Base-by-base conservation (phyloP, 2,329 filamentous ascomycete genomes). In the Claviceps lovelessii region DNA sequence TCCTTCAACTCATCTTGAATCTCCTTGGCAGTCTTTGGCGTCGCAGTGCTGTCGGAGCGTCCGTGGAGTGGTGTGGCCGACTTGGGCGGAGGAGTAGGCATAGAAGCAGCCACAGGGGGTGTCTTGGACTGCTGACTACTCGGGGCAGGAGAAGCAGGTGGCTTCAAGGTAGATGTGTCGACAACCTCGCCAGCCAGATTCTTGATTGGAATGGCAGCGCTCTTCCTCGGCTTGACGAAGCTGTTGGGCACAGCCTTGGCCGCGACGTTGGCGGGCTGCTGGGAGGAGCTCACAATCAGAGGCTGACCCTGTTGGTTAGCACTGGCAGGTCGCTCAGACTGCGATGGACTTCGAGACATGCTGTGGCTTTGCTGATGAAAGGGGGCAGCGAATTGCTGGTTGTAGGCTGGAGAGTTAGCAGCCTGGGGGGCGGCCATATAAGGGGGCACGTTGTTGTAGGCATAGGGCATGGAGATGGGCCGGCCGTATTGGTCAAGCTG, bases 271-370 rank as follows among this genome's bases (percentile, higher is more conserved):
- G 84, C 77, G 58, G 84, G 83, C 60, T 81, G 78, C 4, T 80
- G 73, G 6, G 78, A 76, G 58, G 81, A 80, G n/a, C 81, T 79
- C 39, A 84, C 79, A 56, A 73, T 76, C 67, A 69, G 81, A 64
- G 81, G 73, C 70, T 83, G 68, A 70, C 72, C 70, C 66, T 67
- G 65, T 53, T 81, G 86, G 72, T 66, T 82, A 68, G 74, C 87
- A 70, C 88, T 86, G 31, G 84, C 77, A 42, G 78, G 78, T 50
- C 80, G 73, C 63, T 83, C 79, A n/a, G 87, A 78, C 68, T 93
- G 87, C 2, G 89, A 94, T 2, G 86, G 81, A 57, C 82, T 90
- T 62, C 90, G 85, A 2, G 90, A 93, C 85, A 95, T 90, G 74
- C 56, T 80, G 72, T 58, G 84, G 77, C 67, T 85, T 79, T 58